Percentiles rank a stretch among this genome's conserved stretches.
These are phyloP conservation scores for Solioccasus polychromus DNA, from an alignment of 768 basidiomycete genomes.

Conservation along the genomic window DNA sequence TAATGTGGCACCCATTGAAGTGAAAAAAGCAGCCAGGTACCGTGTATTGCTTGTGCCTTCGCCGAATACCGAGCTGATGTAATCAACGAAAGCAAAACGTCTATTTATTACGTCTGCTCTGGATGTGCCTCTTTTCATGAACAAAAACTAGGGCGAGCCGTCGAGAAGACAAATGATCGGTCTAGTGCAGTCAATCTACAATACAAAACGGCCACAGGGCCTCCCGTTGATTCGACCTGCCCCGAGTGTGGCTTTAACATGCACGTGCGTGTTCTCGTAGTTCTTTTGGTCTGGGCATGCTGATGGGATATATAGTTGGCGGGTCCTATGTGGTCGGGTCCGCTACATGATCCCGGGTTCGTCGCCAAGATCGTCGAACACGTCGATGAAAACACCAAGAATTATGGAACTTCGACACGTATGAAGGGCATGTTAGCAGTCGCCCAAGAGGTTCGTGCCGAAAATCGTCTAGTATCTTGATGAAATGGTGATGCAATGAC, in stretches of 20 bases:
- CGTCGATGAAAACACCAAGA: slow-evolving; percentile 55
- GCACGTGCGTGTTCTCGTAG: slow-evolving; percentile 54
- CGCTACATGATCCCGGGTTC: slow-evolving; percentile 77
- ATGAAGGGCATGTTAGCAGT: slow-evolving; percentile 97
- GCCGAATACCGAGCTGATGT: slow-evolving; percentile 2
- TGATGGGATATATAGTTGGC: slow-evolving; percentile 74
- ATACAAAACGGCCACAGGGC: slow-evolving; percentile 74
- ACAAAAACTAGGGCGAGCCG: slow-evolving; percentile 79
- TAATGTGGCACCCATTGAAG: slow-evolving; percentile 68
- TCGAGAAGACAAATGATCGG: slow-evolving; percentile 55
- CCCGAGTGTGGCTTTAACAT: slow-evolving; percentile 76
- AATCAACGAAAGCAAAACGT: slow-evolving; percentile 64
- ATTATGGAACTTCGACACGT: slow-evolving; percentile 74
- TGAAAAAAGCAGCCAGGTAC: slow-evolving; percentile 79
- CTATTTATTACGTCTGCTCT: slow-evolving; percentile 79
- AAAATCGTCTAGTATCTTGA: neutral
- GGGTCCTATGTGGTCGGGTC: slow-evolving; percentile 97
- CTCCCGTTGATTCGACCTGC: slow-evolving; percentile 65
- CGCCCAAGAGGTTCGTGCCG: slow-evolving; percentile 76
- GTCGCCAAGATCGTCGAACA: slow-evolving; percentile 73
- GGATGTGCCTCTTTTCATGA: slow-evolving; percentile 79
- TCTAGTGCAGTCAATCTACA: slow-evolving; percentile 56
- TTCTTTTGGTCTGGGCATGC: neutral
- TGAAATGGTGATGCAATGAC: too few species aligned
- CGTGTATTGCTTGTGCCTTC: neutral